Evolutionary conservation across 352 stramenopile species (phyloP), one percentile per base, ranked within the genome.

Genomic region (Globisporangium polare): DNA sequence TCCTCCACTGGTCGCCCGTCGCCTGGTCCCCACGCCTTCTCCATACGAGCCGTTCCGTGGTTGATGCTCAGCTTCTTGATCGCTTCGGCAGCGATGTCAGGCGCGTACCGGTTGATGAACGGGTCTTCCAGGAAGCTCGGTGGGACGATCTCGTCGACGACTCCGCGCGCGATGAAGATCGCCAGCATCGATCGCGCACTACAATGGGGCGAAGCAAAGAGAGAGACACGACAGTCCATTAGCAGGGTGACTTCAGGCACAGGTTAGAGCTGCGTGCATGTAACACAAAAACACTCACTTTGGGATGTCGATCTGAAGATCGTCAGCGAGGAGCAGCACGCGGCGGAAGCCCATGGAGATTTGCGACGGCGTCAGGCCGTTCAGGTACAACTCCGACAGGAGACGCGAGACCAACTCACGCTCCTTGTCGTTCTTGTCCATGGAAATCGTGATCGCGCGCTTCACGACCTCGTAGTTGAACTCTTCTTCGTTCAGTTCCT

Each of bases 131-230:
- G 71, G 67, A 99, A 99, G 42, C 94, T 97, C 20, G 98, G 98
- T 37, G 98, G 95, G 13, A 99, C 68, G 35, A 99, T 97, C 71
- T 99, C 98, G 68, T 99, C 98, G 39, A 98, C 96, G 10, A 99
- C 96, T 5, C 97, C 97, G 24, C 98, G 90, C 5, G 97, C 98
- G 31, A 98, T 78, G 79, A 99, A 99, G 65, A 96, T 97, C 39
- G 94, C 87, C 29, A 99, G 79, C 84, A 98, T 98, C 46, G 83
- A 90, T 68, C 95, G 80, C 53, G 89, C 89, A 37, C 66, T 86
- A 46, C 8, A 33, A 20, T 64, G 22, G 39, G 1, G 52, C 53
- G 26, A 13, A 63, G 22, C 9, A 49, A 24, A 31, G n/a, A n/a
- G n/a, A n/a, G 8, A 41, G 1, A 46, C 8, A 27, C 5, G 13